Evolutionary conservation across 257 asterid species (phyloP).

Genomic region (Fraxinus quadrangulata): DNA sequence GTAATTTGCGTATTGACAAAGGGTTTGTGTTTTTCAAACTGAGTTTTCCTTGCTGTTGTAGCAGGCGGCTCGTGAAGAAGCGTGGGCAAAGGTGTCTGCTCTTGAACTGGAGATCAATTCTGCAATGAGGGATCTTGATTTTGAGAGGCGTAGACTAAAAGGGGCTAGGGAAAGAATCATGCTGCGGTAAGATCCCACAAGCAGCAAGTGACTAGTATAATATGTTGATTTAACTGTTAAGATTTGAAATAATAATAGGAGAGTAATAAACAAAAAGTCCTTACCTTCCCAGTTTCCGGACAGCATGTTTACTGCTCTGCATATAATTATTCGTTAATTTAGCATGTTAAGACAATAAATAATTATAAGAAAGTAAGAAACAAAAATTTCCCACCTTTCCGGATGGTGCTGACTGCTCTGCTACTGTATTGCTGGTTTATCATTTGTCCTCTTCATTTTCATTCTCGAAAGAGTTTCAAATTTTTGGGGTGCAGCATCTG

Average conservation of each 20-base stretch:
- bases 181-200: slow-evolving; percentile 74
- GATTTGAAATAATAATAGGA: not conserved
- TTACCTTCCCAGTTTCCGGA: not conserved
- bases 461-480: not conserved
- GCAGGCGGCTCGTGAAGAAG: slow-evolving; percentile 99
- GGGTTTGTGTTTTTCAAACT: slow-evolving; percentile 33
- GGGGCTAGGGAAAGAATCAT: slow-evolving; percentile 95
- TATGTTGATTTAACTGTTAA: slow-evolving; percentile 1
- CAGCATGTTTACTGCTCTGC: slow-evolving; percentile 8
- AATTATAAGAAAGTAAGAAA: too few species aligned
- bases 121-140: slow-evolving; percentile 77
- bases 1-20: not conserved
- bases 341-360: too few species aligned
- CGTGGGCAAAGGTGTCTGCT: slow-evolving; percentile 94
- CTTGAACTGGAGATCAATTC: slow-evolving; percentile 90
- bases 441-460: not conserved
- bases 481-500: not conserved
- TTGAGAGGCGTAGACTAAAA: slow-evolving; percentile 86
- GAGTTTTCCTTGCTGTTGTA: slow-evolving; percentile 62
- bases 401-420: not conserved
- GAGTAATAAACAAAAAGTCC: not conserved
- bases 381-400: too few species aligned
- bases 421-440: not conserved
- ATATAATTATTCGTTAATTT: too few species aligned
- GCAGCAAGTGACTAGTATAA: slow-evolving; percentile 10